phyloP scores from a whole-genome alignment of 1,284 basidiomycete genomes.

The Pyrrhoderma lamaoense region DNA sequence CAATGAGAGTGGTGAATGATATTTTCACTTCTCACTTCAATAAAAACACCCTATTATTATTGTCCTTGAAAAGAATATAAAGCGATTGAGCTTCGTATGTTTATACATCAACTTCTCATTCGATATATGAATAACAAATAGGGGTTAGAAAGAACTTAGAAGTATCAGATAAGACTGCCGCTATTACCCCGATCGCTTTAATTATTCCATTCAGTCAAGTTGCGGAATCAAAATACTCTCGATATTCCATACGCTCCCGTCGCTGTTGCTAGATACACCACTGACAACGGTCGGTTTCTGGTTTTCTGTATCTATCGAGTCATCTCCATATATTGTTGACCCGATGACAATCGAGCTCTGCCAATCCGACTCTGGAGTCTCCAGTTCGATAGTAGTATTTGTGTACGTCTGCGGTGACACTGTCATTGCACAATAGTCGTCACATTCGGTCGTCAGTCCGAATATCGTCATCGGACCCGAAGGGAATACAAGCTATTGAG shows the following conservation, averaged over 20 bases:
- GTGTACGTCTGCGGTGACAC: conserved; percentile 16
- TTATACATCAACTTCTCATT: conserved; percentile 1
- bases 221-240: conserved; percentile 11
- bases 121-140: background rate
- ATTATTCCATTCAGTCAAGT: background rate
- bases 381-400: conserved; percentile 16
- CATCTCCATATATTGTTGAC: conserved; percentile 12
- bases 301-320: background rate
- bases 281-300: conserved; percentile 7
- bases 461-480: conserved; percentile 18
- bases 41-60: too few species aligned
- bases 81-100: background rate
- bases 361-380: conserved; percentile 9
- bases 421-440: conserved; percentile 12
- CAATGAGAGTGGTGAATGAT: too few species aligned
- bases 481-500: conserved; percentile 7
- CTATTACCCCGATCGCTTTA: background rate
- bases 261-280: conserved; percentile 10
- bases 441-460: conserved; percentile 17
- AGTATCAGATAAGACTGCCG: too few species aligned
- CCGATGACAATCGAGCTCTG: conserved; percentile 5
- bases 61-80: too few species aligned
- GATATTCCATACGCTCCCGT: conserved; percentile 12
- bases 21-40: too few species aligned
- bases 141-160: too few species aligned